Evolutionary conservation across 495 filamentous ascomycete species (phyloP), one percentile per base, ranked within the genome.

Genomic region (Tetracladium setigerum): DNA sequence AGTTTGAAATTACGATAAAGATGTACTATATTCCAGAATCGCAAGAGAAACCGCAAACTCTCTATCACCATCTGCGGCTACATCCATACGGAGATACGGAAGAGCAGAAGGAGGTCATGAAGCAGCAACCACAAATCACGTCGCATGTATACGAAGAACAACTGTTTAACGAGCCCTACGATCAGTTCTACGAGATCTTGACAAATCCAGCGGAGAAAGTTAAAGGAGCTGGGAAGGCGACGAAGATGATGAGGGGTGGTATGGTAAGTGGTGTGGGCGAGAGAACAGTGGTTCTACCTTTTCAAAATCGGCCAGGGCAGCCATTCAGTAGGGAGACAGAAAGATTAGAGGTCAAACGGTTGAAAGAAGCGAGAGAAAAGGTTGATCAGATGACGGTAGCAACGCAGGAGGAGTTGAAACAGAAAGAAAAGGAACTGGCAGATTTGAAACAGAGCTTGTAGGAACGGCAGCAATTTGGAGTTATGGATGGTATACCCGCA

Each of bases 1-100:
- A 95, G 70, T 98, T 98, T 70, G 86, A 92, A 59, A 90, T 97
- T 53, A 83, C 87, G 48, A 84, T 98, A 60, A 87, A 95, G 58
- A 68, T 98, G 0, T 90, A 89, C 69, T 97, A 95, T 64, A 78
- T 86, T 16, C 78, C 83, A 16, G 86, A 95, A 55, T 83, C 81
- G 30, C 74, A 72, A 58, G 92, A 96, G 68, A 96, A 96, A 65
- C 84, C 91, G 10, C 84, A 92, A 67, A 92, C 87, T 0, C 70
- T 95, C 0, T 92, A 87, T 68, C 92, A 96, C 61, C 85, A 85
- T 57, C 68, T 98, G 44, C 87, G 92, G 41, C 74, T 98, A 13
- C 91, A 96, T 57, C 88, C 89, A 1, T 98, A 91, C 61, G 87
- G 88, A 14, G 39, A 52, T 13, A 79, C 74, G 11, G 87, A 95